Percentiles rank a stretch among this genome's conserved stretches.
These are phyloP conservation scores for Metarhizium rileyi DNA, from an alignment of 2,329 filamentous ascomycete species.

Conservation along the genomic window DNA sequence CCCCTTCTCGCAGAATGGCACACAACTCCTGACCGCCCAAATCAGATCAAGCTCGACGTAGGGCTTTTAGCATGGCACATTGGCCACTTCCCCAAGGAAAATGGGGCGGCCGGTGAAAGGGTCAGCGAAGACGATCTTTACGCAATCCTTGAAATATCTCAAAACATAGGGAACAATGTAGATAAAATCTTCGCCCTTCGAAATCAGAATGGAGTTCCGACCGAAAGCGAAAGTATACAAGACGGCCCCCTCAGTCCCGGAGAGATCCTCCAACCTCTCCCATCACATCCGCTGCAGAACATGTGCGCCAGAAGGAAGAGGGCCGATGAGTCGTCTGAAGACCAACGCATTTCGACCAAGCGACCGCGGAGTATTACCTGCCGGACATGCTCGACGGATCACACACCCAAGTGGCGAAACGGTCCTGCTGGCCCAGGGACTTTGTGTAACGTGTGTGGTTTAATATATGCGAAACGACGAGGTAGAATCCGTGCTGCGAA, in stretches of 20 bases:
- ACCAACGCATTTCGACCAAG: neutral
- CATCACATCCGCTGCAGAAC: neutral
- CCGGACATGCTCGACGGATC: conserved; percentile 52
- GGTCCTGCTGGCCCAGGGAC: conserved; percentile 66
- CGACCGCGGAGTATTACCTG: conserved; percentile 18
- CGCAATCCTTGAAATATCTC: conserved; percentile 7
- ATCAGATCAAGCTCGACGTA: conserved; percentile 9
- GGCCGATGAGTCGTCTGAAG: neutral
- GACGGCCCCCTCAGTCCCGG: neutral
- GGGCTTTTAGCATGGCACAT: conserved; percentile 7
- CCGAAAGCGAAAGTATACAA: conserved; percentile 1
- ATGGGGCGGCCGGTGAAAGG: neutral
- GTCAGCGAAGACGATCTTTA: conserved; percentile 9
- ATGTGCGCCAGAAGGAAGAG: neutral
- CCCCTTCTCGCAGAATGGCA: no score
- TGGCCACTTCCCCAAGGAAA: conserved; percentile 7
- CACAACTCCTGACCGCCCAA: neutral
- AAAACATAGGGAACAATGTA: conserved; percentile 8
- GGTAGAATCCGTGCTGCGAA: conserved; percentile 1
- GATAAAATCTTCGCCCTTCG: conserved; percentile 7
- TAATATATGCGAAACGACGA: conserved; percentile 31
- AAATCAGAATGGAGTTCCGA: conserved; percentile 1
- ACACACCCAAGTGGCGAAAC: conserved; percentile 67
- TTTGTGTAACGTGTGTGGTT: conserved; percentile 63
- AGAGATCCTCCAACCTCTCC: neutral